phyloP scores from a whole-genome alignment of 2,329 filamentous ascomycete species.

The Beauveria sp. region DNA sequence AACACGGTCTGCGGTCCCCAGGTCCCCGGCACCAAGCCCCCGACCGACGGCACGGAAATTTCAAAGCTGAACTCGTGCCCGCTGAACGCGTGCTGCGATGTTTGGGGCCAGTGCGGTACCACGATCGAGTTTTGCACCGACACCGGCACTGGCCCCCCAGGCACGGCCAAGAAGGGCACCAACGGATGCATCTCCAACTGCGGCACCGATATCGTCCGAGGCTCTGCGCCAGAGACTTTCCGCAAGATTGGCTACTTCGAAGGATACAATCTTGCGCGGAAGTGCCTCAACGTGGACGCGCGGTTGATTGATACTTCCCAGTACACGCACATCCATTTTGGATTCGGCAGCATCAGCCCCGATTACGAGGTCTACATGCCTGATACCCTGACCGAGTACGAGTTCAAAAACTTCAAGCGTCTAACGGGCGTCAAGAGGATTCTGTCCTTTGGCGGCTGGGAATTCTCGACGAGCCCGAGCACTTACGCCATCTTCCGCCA shows the following conservation, averaged over 20 bases:
- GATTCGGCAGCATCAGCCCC: constrained; percentile 17
- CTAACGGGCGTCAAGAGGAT: constrained; percentile 25
- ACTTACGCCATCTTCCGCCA: too few species aligned
- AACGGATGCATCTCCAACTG: constrained; percentile 25
- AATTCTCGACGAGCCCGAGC: too few species aligned
- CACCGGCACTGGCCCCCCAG: constrained; percentile 26
- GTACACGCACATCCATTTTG: constrained; percentile 21
- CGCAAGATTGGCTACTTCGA: constrained; percentile 18
- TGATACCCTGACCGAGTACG: constrained; percentile 12
- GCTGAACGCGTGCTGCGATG: constrained; percentile 25
- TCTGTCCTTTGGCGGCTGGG: constrained; percentile 36
- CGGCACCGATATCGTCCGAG: constrained; percentile 18
- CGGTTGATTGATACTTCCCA: constrained; percentile 15
- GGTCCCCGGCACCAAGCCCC: constrained; percentile 17
- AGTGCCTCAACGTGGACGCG: constrained; percentile 19
- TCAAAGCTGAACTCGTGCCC: constrained; percentile 23
- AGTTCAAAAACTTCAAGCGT: constrained; percentile 24
- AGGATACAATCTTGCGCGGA: constrained; percentile 8
- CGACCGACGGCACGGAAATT: constrained; percentile 10
- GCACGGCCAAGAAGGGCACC: constrained; percentile 23
- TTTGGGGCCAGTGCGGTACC: constrained; percentile 35
- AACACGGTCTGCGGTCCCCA: constrained; percentile 25
- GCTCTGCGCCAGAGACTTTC: background rate
- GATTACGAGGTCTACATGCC: constrained; percentile 17
- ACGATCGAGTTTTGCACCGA: constrained; percentile 30